Evolutionary conservation across 108 stramenopile genomes (phyloP).

Genomic region (Nannochloropsis gaditana): DNA sequence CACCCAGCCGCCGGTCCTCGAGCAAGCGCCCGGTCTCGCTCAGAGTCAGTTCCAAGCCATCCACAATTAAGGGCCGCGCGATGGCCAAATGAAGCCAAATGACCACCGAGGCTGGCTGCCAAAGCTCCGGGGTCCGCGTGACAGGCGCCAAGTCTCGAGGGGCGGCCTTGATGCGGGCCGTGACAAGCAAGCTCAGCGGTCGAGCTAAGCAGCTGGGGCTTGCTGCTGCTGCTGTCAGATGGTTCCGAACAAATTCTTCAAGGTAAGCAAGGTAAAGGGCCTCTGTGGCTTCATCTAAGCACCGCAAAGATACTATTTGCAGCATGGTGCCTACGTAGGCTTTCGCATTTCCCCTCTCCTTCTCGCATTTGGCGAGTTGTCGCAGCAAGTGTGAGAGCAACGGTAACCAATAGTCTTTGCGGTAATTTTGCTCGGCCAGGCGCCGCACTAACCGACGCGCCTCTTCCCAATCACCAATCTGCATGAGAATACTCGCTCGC

Average conservation of each 20-base stretch:
- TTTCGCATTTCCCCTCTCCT: constrained; percentile 4
- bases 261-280: background rate
- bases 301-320: constrained; percentile 1
- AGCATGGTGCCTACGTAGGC: background rate
- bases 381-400: background rate
- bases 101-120: background rate
- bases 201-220: background rate
- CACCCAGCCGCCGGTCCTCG: background rate
- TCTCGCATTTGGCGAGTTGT: background rate
- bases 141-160: background rate
- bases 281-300: background rate
- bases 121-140: background rate
- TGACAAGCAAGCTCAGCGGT: background rate
- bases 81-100: background rate
- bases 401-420: background rate
- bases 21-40: background rate
- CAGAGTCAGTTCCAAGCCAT: background rate
- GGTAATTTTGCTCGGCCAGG: background rate
- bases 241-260: constrained; percentile 1
- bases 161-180: background rate
- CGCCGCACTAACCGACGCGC: background rate
- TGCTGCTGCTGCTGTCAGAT: background rate
- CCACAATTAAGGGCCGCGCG: background rate
- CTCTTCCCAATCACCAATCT: constrained; percentile 5
- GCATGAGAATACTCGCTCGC: background rate